A percentile compares a stretch with the other conserved stretches of the same genome.
These are phyloP conservation scores for Globisporangium rhizosaccharum DNA, from an alignment of 352 stramenopile species.

Conservation along the genomic window DNA sequence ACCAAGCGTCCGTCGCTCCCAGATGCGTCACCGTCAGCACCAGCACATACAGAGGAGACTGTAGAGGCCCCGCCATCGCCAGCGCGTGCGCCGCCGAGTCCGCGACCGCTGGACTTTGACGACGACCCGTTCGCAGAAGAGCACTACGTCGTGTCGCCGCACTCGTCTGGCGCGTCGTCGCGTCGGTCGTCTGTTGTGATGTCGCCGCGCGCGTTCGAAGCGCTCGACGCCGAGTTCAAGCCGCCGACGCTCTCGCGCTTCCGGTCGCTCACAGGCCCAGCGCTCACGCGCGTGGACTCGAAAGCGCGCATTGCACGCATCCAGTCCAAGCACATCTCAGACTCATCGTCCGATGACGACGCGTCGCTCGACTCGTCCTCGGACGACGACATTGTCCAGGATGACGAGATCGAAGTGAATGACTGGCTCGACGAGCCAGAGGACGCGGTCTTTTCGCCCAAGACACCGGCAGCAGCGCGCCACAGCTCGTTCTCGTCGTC, in stretches of 20 bases:
- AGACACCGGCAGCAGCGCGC: slow-evolving; percentile 19
- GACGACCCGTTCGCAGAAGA: slow-evolving; percentile 15
- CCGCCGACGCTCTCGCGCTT: slow-evolving; percentile 18
- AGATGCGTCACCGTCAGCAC: neutral
- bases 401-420: slow-evolving; percentile 56
- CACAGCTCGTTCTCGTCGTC: slow-evolving; percentile 53
- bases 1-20: slow-evolving; percentile 12
- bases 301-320: slow-evolving; percentile 14
- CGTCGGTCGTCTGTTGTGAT: slow-evolving; percentile 16
- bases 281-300: slow-evolving; percentile 12
- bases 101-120: slow-evolving; percentile 1
- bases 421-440: slow-evolving; percentile 78
- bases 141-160: slow-evolving; percentile 8
- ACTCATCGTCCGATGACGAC: slow-evolving; percentile 34
- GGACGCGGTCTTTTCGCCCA: slow-evolving; percentile 51
- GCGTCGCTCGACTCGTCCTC: slow-evolving; percentile 24
- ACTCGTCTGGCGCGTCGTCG: slow-evolving; percentile 13
- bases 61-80: neutral
- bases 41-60: neutral
- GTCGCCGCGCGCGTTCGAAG: slow-evolving; percentile 16
- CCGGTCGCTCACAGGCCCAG: slow-evolving; percentile 4
- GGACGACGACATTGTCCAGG: slow-evolving; percentile 25
- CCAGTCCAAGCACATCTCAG: slow-evolving; percentile 19
- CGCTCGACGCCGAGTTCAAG: slow-evolving; percentile 18
- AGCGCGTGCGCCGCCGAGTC: neutral